These are phyloP conservation scores for Ophiostoma fasciatum DNA, from an alignment of 2,329 filamentous ascomycete species.

Conservation along the genomic window DNA sequence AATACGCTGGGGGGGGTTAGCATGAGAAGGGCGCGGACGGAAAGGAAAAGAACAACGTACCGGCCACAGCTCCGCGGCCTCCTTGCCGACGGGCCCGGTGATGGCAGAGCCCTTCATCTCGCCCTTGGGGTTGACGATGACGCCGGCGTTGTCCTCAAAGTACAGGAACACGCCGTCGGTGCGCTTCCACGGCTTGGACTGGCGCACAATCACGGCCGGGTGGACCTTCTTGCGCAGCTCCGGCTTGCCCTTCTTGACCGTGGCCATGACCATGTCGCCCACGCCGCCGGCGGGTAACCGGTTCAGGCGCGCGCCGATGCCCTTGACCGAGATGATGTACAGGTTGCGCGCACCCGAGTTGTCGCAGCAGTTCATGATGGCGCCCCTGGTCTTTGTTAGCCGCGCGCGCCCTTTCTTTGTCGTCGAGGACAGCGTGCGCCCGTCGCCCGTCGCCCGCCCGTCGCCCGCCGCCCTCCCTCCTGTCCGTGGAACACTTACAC, in stretches of 20 bases:
- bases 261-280: conserved; percentile 99
- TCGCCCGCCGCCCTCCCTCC: too few relatives aligned
- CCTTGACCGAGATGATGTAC: conserved; percentile 99
- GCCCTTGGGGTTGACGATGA: conserved; percentile 99
- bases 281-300: conserved; percentile 93
- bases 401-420: too few relatives aligned
- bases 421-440: not conserved
- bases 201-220: conserved; percentile 69
- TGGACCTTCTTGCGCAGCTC: conserved; percentile 99
- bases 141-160: conserved; percentile 99
- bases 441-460: too few relatives aligned
- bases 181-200: conserved; percentile 97
- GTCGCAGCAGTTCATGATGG: conserved; percentile 99
- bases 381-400: conserved; percentile 50
- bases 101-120: conserved; percentile 99
- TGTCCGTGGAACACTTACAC: conserved; percentile 70
- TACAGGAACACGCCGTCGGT: conserved; percentile 98
- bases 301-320: conserved; percentile 94
- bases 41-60: conserved; percentile 37
- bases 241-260: conserved; percentile 99
- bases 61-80: conserved; percentile 98
- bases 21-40: not conserved
- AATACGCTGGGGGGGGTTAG: conserved; percentile 60
- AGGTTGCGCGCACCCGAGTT: conserved; percentile 98
- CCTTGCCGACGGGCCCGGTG: conserved; percentile 97